Conservation (phyloP, 306 rosid species). For the Senna siamea region DNA sequence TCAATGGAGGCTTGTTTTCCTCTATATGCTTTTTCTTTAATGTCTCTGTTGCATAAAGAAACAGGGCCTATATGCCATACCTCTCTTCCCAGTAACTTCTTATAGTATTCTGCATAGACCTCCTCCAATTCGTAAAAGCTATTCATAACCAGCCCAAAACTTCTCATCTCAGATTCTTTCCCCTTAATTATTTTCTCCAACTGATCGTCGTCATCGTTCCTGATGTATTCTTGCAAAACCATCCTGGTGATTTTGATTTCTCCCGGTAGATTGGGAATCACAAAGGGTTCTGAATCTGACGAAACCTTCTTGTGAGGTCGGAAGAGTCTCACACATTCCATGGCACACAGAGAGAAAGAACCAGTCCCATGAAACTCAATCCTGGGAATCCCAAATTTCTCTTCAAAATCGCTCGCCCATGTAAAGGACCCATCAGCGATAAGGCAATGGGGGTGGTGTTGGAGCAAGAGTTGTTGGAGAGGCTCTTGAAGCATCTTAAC, state of each 20-base stretch:
- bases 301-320: slow-evolving; percentile 53
- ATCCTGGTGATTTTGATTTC: slow-evolving; percentile 46
- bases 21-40: slow-evolving; percentile 42
- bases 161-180: slow-evolving; percentile 42
- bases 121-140: slow-evolving; percentile 62
- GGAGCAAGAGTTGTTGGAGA: slow-evolving; percentile 44
- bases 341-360: slow-evolving; percentile 49
- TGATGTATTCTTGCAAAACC: slow-evolving; percentile 39
- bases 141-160: slow-evolving; percentile 56
- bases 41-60: slow-evolving; percentile 41
- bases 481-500: slow-evolving; percentile 36
- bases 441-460: slow-evolving; percentile 50
- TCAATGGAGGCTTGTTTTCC: slow-evolving; percentile 46
- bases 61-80: slow-evolving; percentile 70
- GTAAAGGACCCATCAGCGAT: slow-evolving; percentile 59
- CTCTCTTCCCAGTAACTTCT: slow-evolving; percentile 48
- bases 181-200: slow-evolving; percentile 11
- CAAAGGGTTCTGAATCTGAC: slow-evolving; percentile 48
- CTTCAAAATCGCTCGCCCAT: slow-evolving; percentile 54
- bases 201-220: neutral
- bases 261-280: slow-evolving; percentile 57
- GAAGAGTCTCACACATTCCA: slow-evolving; percentile 23
- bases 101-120: slow-evolving; percentile 56
- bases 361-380: slow-evolving; percentile 58
- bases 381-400: slow-evolving; percentile 57